Evolutionary conservation across 768 basidiomycete species (phyloP).

Genomic region (Filobasidium wieringae): DNA sequence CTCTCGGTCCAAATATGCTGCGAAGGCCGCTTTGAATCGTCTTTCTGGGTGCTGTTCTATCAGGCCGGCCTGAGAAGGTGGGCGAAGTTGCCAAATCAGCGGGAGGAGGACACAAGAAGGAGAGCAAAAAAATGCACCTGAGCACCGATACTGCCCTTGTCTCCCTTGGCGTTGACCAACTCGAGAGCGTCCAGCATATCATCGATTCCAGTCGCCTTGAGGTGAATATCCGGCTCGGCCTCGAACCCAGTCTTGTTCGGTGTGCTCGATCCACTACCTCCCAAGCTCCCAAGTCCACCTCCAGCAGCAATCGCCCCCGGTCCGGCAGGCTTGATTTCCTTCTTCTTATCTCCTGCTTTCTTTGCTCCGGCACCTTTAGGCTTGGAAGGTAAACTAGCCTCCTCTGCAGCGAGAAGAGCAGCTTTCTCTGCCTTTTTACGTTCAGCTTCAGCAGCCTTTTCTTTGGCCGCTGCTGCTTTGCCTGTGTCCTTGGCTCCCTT

Average conservation of each 20-base stretch:
- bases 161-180: conserved; percentile 79
- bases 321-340: conserved; percentile 50
- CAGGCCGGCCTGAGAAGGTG: conserved; percentile 50
- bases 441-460: conserved; percentile 34
- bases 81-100: too few relatives aligned
- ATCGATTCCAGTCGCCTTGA: conserved; percentile 75
- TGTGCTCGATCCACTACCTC: conserved; percentile 16
- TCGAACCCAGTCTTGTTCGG: conserved; percentile 17
- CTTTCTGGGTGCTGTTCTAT: conserved; percentile 90
- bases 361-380: conserved; percentile 49
- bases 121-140: too few relatives aligned
- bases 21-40: conserved; percentile 86
- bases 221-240: conserved; percentile 47
- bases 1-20: conserved; percentile 78
- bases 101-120: too few relatives aligned
- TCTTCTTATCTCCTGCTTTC: conserved; percentile 46
- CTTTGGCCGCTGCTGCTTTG: conserved; percentile 31
- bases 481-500: conserved; percentile 25
- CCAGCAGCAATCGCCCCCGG: conserved; percentile 78
- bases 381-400: conserved; percentile 49
- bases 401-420: conserved; percentile 76
- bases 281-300: conserved; percentile 37
- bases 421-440: conserved; percentile 80
- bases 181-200: conserved; percentile 79
- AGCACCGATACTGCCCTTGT: conserved; percentile 78